phyloP scores from a whole-genome alignment of 208 protist species.

The Angomonas deanei region DNA sequence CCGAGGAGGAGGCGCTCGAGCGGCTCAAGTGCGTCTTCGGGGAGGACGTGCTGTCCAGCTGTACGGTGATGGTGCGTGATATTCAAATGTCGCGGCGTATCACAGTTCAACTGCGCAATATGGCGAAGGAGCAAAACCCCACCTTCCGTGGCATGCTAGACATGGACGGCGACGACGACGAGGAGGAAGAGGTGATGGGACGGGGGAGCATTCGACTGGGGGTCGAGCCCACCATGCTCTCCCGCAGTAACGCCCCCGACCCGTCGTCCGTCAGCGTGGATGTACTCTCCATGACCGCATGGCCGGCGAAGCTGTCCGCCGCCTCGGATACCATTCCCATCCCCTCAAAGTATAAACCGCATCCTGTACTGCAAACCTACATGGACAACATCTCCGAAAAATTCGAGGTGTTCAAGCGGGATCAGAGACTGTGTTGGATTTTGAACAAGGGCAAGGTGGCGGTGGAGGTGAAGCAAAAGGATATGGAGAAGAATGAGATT shows the following conservation, averaged over 20 bases:
- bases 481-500: conserved; percentile 23
- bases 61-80: conserved; percentile 82
- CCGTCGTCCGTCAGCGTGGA: conserved; percentile 32
- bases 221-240: background rate
- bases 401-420: conserved; percentile 57
- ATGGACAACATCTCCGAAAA: conserved; percentile 48
- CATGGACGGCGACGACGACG: background rate
- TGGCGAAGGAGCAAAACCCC: background rate
- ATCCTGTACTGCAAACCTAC: conserved; percentile 41
- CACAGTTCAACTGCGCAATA: conserved; percentile 55
- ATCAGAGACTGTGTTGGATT: conserved; percentile 69
- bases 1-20: conserved; percentile 82
- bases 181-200: background rate
- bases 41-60: conserved; percentile 59
- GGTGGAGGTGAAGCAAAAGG: conserved; percentile 49
- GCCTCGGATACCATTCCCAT: conserved; percentile 6
- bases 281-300: conserved; percentile 69
- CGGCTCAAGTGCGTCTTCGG: conserved; percentile 82
- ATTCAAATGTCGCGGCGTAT: conserved; percentile 71
- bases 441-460: conserved; percentile 54
- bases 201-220: conserved; percentile 1
- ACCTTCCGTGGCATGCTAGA: background rate
- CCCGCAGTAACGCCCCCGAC: background rate
- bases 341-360: conserved; percentile 43
- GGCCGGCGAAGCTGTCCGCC: conserved; percentile 40